These are phyloP conservation scores for Nicotiana benthamiana DNA, from an alignment of 257 asterid species.

Conservation along the genomic window DNA sequence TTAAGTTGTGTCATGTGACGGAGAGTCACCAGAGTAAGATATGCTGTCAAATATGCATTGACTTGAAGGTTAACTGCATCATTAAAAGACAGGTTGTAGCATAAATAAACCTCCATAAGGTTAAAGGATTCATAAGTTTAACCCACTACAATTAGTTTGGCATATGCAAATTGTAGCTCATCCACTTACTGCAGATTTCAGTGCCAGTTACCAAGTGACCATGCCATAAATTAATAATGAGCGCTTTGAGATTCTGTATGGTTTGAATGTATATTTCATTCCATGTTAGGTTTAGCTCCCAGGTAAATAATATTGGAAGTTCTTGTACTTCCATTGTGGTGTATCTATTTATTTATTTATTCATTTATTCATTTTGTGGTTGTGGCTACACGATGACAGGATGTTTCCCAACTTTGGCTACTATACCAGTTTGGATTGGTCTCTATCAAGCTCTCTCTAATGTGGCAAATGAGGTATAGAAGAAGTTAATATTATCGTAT, in stretches of 20 bases:
- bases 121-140: background rate
- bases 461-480: conserved; percentile 91
- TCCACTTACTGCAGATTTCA: background rate
- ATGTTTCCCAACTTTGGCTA: conserved; percentile 97
- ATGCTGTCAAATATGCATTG: background rate
- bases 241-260: background rate
- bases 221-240: background rate
- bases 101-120: background rate
- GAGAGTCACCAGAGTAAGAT: background rate
- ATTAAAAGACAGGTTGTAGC: background rate
- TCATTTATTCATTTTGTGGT: background rate
- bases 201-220: background rate
- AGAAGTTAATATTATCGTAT: conserved; percentile 10
- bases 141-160: background rate
- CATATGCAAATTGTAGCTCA: background rate
- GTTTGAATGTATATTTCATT: background rate
- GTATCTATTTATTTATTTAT: background rate
- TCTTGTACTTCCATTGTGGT: background rate
- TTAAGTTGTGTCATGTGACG: background rate
- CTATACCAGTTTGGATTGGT: conserved; percentile 98
- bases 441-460: conserved; percentile 97
- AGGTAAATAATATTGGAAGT: background rate
- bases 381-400: conserved; percentile 36
- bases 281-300: background rate
- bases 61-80: background rate